Evolutionary conservation across 2,329 filamentous ascomycete genomes (phyloP).

Genomic region (Diaporthe humulicola): DNA sequence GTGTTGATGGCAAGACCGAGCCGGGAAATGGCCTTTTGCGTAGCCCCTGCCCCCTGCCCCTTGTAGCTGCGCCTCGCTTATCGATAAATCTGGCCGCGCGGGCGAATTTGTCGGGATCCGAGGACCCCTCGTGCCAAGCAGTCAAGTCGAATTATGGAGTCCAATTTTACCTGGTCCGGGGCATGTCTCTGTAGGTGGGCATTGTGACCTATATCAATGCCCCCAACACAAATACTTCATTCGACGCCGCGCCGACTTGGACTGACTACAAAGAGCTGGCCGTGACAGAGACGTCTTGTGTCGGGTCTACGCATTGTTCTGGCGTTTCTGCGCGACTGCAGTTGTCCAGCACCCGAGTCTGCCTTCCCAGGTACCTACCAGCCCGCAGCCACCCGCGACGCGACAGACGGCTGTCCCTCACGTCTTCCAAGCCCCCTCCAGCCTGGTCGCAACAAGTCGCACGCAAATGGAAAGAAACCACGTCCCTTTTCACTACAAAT

Average conservation of each 20-base stretch:
- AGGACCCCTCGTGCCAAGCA: slow-evolving; percentile 32
- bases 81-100: slow-evolving; percentile 29
- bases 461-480: slow-evolving; percentile 20
- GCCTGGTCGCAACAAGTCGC: neutral
- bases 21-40: slow-evolving; percentile 16
- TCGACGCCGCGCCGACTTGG: neutral
- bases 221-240: slow-evolving; percentile 6
- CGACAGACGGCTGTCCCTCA: slow-evolving; percentile 13
- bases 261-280: neutral
- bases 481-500: neutral
- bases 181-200: neutral
- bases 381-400: slow-evolving; percentile 1
- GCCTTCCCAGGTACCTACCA: too few relatives aligned
- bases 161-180: slow-evolving; percentile 28
- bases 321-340: neutral
- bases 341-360: neutral
- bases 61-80: slow-evolving; percentile 28
- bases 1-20: slow-evolving; percentile 19
- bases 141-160: slow-evolving; percentile 14
- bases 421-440: neutral
- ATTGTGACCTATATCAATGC: slow-evolving; percentile 24
- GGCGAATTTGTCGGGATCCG: slow-evolving; percentile 28
- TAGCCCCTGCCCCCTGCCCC: slow-evolving; percentile 13
- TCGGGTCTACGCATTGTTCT: slow-evolving; percentile 2
- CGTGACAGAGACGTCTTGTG: neutral